A percentile compares a stretch with the other conserved stretches of the same genome.
Evolutionary conservation across 345 rosid genomes (phyloP).

Genomic region (Gossypium australe): DNA sequence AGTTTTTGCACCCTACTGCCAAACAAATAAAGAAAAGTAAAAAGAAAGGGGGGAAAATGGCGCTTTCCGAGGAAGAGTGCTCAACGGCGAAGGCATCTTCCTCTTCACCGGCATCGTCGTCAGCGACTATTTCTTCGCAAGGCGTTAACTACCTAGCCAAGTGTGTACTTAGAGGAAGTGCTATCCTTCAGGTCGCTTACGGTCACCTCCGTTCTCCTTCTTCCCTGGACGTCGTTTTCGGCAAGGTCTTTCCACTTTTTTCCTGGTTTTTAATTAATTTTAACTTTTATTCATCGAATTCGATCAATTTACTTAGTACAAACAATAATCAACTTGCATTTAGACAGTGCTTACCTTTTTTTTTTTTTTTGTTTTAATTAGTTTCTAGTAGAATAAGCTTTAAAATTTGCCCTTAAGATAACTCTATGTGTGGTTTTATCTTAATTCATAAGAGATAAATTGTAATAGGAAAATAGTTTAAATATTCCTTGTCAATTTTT

Average conservation of each 20-base stretch:
- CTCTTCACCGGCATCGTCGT: slow-evolving; percentile 43
- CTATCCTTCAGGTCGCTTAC: slow-evolving; percentile 69
- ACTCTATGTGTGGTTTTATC: background rate
- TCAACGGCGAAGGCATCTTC: slow-evolving; percentile 65
- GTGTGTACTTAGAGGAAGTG: slow-evolving; percentile 83
- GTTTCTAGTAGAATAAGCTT: background rate
- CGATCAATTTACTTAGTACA: background rate
- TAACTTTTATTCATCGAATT: background rate
- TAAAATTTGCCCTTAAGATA: background rate
- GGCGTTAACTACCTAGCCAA: slow-evolving; percentile 73
- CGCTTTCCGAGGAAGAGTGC: slow-evolving; percentile 91
- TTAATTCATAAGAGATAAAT: background rate
- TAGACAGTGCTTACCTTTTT: background rate
- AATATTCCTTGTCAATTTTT: background rate
- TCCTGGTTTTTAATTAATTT: background rate
- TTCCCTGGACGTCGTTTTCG: slow-evolving; percentile 76
- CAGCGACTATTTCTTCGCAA: slow-evolving; percentile 40
- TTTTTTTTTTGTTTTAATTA: background rate
- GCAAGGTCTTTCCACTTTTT: slow-evolving; percentile 47
- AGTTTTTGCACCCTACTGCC: background rate
- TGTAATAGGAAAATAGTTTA: background rate
- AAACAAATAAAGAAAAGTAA: background rate
- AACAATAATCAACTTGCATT: background rate
- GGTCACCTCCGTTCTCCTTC: slow-evolving; percentile 72
- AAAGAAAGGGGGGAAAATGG: slow-evolving; percentile 35